phyloP scores from a whole-genome alignment of 177 flowering plant genomes.

The Vitis hybrid region DNA sequence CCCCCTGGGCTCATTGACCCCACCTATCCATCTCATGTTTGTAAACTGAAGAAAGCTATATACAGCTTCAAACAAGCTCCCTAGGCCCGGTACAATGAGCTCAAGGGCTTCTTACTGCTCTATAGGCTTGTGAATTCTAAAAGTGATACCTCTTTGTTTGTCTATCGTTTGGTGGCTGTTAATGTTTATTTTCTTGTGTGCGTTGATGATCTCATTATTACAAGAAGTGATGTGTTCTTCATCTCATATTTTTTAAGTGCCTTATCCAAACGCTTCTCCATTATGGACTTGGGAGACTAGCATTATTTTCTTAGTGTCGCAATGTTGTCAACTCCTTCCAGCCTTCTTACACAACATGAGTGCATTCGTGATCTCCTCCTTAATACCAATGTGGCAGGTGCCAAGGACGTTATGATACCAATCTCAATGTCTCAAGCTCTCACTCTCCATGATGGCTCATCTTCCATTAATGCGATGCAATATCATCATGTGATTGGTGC shows the following conservation, averaged over 20 bases:
- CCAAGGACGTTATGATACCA: no score
- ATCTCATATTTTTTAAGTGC: neutral
- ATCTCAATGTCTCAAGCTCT: no score
- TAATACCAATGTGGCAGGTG: no score
- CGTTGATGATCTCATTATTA: neutral
- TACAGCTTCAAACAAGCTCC: neutral
- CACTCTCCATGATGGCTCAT: no score
- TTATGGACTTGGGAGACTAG: no score
- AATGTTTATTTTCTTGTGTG: neutral
- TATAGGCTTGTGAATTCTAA: neutral
- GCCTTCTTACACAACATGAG: no score
- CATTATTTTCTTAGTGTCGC: no score
- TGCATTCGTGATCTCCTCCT: no score
- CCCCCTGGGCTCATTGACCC: neutral
- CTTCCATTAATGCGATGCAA: no score
- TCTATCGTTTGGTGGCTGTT: neutral
- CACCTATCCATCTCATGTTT: neutral
- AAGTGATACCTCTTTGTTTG: neutral
- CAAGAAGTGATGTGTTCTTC: neutral
- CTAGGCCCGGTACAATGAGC: neutral
- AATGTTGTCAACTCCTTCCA: no score
- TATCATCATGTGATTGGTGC: no score
- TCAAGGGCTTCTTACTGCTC: neutral
- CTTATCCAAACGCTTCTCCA: no score
- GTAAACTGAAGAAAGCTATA: neutral